Base-by-base conservation (phyloP, 805 yeast genomes). In the Lachancea cidri region DNA sequence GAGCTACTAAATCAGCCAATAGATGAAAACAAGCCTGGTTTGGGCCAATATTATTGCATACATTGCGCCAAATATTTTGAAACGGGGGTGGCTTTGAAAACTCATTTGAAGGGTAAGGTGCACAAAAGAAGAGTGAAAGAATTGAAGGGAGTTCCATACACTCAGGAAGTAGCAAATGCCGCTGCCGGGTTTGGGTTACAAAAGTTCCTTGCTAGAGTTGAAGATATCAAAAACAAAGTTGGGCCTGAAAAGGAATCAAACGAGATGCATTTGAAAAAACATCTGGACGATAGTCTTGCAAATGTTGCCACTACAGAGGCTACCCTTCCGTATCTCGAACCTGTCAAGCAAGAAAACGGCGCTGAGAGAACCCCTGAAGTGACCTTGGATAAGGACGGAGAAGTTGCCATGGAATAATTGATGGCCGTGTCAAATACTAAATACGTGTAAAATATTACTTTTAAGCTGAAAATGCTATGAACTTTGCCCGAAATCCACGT, bases 51-150 rank as follows among this genome's bases (percentile, higher is more conserved):
- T 64, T 93, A 86, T 64, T 93, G 98, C 65, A 73, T 93, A 40
- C 95, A 88, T 49, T 93, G 99, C 71, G 94, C 95, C 36, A 85
- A 83, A 60, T 87, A 93, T 64, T 87, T 79, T 57, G 96, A 89
- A 60, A 80, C 81, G 43, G 87, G 83, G 34, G 61, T 65, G 24
- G 83, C 95, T 5, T 70, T 86, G 41, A 78, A 77, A 45, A 72
- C 81, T 11, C 99, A 93, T 66, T 66, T 74, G 47, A 77, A 78
- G 52, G 72, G 83, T 3, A 89, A 88, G 57, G 74, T 80, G 5
- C 99, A 93, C 65, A 89, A 84, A 62, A 77, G 98, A 64, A 73
- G 96, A 58, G 83, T 85, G 18, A 85, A 81, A 61, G 83, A 78
- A 31, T 69, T 93, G 53, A 77, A 74, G 43, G 78, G 72, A 36